phyloP scores from a whole-genome alignment of 192 early-diverging fungal species.

The Entrophospora sp. region DNA sequence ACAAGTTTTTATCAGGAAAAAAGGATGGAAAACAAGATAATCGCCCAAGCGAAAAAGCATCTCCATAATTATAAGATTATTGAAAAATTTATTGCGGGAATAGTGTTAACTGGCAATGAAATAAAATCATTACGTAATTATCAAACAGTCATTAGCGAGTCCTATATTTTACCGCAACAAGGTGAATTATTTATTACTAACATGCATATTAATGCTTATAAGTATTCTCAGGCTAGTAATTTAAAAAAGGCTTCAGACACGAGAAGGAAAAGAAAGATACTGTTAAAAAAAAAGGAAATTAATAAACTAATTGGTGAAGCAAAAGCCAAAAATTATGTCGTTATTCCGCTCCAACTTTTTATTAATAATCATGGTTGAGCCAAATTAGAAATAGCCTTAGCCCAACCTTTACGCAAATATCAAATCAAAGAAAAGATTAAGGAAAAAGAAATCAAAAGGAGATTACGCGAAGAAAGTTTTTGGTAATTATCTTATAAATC shows the following conservation, averaged over 20 bases:
- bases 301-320: background rate
- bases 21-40: too few species aligned
- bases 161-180: background rate
- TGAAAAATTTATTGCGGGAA: background rate
- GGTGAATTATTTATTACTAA: background rate
- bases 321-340: slow-evolving; percentile 1
- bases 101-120: background rate
- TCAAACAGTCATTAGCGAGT: background rate
- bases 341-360: slow-evolving; percentile 2
- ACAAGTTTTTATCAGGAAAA: too few species aligned
- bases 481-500: too few species aligned
- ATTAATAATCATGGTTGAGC: background rate
- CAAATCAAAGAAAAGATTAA: slow-evolving; percentile 8
- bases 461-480: too few species aligned
- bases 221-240: background rate
- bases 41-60: background rate
- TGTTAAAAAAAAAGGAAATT: background rate
- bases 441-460: background rate
- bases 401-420: background rate
- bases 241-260: too few species aligned
- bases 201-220: background rate
- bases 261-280: background rate
- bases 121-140: background rate
- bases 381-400: background rate
- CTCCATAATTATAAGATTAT: background rate